Base-by-base conservation (phyloP, 495 filamentous ascomycete genomes). In the Pseudoneurospora amorphoporcata region DNA sequence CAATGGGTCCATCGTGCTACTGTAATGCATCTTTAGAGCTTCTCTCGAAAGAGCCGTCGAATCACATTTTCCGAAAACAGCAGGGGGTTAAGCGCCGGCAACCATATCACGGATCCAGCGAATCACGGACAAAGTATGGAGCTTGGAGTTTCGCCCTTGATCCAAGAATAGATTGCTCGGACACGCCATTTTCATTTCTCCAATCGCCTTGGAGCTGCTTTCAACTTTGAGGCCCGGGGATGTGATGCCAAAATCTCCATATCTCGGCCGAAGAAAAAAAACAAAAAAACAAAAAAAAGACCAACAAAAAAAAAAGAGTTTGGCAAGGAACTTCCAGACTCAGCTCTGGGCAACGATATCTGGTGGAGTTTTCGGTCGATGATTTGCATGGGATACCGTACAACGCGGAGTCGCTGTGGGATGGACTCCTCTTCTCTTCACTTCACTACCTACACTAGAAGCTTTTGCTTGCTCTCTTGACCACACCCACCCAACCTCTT, bases 141-240 rank as follows among this genome's bases (percentile, higher is more conserved):
- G 73, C 42, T 37, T 14, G 32, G 70, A 72, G 68, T 74, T 75
- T 73, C 74, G 70, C 72, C 76, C 73, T 70, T 39, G n/a, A 72
- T 73, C 80, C 79, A 82, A 79, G 72, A 82, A 81, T 82, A 82
- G 79, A 79, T 78, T 79, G 77, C 72, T 74, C 72, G 73, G 53
- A 65, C 76, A 75, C 71, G 75, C 72, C 74, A 72, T 68, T 17
- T 65, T 65, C 29, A 35, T 65, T 65, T 65, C 29, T 32, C 29
- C 53, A 65, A 65, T 65, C 53, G 53, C 53, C 53, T 17, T 29
- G 12, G 53, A 65, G 23, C 29, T 65, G 53, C 53, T 35, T 65
- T 65, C 29, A 17, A 65, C 29, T 65, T 65, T 65, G 53, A 35
- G 32, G 53, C 9, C 23, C 53, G 23, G 2, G 8, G 45, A 53